Conservation (phyloP, 352 stramenopile genomes). For the Globisporangium nagaii region DNA sequence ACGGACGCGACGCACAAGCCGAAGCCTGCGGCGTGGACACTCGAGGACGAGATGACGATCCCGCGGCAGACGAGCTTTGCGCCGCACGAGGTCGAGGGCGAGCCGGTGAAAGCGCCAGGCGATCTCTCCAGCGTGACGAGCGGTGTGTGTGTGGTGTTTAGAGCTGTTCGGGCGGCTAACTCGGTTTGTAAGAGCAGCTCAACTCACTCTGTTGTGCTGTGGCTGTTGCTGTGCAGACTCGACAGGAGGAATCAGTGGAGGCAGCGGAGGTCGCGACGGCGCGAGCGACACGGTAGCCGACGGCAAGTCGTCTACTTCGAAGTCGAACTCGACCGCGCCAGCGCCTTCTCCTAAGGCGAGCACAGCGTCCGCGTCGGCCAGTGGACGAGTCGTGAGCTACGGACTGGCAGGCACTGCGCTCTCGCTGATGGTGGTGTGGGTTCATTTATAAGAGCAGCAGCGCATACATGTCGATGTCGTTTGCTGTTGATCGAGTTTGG, state of each 20-base stretch:
- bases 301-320: not conserved
- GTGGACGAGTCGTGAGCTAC: not conserved
- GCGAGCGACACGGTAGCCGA: not conserved
- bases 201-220: not conserved
- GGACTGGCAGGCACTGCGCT: not conserved
- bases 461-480: not conserved
- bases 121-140: slow-evolving; percentile 20
- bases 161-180: too few species aligned
- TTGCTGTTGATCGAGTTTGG: not conserved
- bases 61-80: slow-evolving; percentile 22
- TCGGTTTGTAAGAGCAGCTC: not conserved
- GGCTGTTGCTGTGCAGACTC: not conserved
- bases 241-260: too few species aligned
- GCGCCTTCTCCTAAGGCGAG: not conserved
- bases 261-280: slow-evolving; percentile 9
- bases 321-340: not conserved
- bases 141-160: slow-evolving; percentile 10
- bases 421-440: not conserved
- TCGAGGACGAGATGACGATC: slow-evolving; percentile 45
- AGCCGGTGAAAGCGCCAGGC: slow-evolving; percentile 31
- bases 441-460: not conserved
- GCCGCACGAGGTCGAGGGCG: slow-evolving; percentile 23
- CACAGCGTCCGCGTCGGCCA: not conserved
- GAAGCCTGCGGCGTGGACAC: slow-evolving; percentile 36
- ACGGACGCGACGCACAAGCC: slow-evolving; percentile 36